These are phyloP conservation scores for Xylaria sp. DNA, from an alignment of 2,329 filamentous ascomycete genomes.

Conservation along the genomic window DNA sequence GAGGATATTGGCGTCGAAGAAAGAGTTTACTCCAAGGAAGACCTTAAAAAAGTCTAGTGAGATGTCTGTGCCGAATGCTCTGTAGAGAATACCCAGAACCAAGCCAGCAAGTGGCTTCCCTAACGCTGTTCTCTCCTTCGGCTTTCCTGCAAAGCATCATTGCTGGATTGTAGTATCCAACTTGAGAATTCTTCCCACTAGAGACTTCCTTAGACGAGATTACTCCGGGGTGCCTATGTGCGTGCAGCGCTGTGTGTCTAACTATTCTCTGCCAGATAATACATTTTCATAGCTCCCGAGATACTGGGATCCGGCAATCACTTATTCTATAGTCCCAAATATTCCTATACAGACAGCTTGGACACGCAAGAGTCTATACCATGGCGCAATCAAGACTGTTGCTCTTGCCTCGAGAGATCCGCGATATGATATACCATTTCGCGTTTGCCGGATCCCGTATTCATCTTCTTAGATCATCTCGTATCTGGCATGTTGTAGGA, in stretches of 20 bases:
- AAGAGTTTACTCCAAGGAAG: conserved; percentile 45
- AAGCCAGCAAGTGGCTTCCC: neutral
- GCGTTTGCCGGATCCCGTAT: conserved; percentile 13
- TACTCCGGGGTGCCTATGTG: neutral
- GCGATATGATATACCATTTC: neutral
- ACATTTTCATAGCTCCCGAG: neutral
- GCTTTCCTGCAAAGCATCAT: neutral
- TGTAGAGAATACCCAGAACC: neutral
- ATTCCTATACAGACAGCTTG: neutral
- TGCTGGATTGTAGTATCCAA: neutral
- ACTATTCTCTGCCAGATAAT: neutral
- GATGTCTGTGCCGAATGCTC: neutral
- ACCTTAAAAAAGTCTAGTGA: conserved; percentile 7
- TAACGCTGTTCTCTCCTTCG: neutral
- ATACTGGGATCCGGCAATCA: neutral
- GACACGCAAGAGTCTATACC: neutral
- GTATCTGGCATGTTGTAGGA: neutral
- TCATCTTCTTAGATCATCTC: too few relatives aligned
- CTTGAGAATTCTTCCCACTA: neutral
- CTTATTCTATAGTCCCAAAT: neutral
- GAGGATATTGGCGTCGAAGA: conserved; percentile 49
- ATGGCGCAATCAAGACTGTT: neutral
- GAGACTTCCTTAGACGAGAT: neutral
- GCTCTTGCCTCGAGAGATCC: conserved; percentile 6
- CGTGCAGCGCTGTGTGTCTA: neutral